Evolutionary conservation across 2,329 filamentous ascomycete genomes (phyloP).

Genomic region (Penicillium vulpinum): DNA sequence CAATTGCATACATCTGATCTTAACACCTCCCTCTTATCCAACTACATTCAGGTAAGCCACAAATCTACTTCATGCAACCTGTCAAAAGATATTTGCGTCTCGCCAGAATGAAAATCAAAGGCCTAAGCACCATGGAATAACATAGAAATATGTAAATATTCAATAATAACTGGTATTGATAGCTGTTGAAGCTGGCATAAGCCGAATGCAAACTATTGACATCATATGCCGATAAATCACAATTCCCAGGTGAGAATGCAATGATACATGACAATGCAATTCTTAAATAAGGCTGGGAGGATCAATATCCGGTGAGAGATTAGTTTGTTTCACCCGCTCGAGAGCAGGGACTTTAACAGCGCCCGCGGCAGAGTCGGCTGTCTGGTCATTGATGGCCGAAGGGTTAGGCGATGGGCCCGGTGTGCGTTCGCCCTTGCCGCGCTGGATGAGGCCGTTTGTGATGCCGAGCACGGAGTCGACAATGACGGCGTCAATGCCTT

Average conservation of each 20-base stretch:
- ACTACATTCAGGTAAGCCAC: no score
- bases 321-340: constrained; percentile 24
- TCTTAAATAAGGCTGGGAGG: constrained; percentile 5
- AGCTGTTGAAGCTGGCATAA: constrained; percentile 24
- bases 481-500: constrained; percentile 97
- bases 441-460: constrained; percentile 75
- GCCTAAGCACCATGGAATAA: background rate
- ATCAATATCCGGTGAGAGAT: constrained; percentile 3
- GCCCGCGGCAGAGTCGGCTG: constrained; percentile 3
- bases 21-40: no score
- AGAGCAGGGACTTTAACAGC: constrained; percentile 31
- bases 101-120: background rate
- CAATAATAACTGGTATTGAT: constrained; percentile 3
- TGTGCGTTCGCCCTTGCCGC: constrained; percentile 25
- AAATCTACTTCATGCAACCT: no score
- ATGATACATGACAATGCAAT: constrained; percentile 3
- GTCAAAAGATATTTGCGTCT: background rate
- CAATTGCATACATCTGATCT: no score
- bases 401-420: constrained; percentile 26
- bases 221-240: constrained; percentile 16
- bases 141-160: background rate
- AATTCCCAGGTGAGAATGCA: background rate
- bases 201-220: constrained; percentile 19
- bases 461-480: constrained; percentile 94
- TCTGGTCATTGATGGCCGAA: constrained; percentile 13